Base-by-base conservation (phyloP, 176 grass and related monocot genomes). In the Triticum timopheevii region DNA sequence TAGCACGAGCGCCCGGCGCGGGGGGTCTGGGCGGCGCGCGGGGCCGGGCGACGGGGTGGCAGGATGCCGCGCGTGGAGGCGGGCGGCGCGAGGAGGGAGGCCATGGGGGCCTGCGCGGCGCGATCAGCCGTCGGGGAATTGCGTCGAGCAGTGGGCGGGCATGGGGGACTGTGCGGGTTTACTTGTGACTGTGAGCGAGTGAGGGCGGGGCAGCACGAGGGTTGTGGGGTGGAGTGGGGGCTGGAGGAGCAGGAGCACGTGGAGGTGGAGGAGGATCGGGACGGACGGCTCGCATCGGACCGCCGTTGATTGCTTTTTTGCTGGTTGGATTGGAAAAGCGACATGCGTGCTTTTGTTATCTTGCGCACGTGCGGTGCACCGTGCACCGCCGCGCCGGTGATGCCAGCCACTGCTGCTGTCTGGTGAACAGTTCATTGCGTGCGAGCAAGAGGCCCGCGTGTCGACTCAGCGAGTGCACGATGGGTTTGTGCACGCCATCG, bases 41-140 rank as follows among this genome's bases (percentile, higher is more conserved):
- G 20, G 64, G 35, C 10, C 2, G 47, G 52, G 10, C 65, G 58
- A 2, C 54, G 71, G 23, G 65, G 17, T 4, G 49, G 59, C 2
- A 5, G 34, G 59, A 80, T 13, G 3, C 74, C 81, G 25, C 61
- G 80, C 79, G 22, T 66, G 59, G 82, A 71, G 52, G 65, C 27
- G 17, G 74, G 75, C 67, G 80, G 67, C 45, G 85, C 80, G 28
- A 77, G 85, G 85, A 84, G 85, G 15, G 81, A 84, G 5, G 89
- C 45, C 89, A 91, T 91, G 28, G 27, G 61, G 44, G 19, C 20
- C 7, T 0, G 56, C 1, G 58, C 8, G 35, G 28, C 34, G 42
- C 27, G 84, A 86, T 90, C 89, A 91, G 76, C 24, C 68, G 11
- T 39, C 25, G 75, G 61, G 81, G 75, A 80, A 76, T 91, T 80